phyloP scores from a whole-genome alignment of 345 rosid species.

The Murraya koenigii region DNA sequence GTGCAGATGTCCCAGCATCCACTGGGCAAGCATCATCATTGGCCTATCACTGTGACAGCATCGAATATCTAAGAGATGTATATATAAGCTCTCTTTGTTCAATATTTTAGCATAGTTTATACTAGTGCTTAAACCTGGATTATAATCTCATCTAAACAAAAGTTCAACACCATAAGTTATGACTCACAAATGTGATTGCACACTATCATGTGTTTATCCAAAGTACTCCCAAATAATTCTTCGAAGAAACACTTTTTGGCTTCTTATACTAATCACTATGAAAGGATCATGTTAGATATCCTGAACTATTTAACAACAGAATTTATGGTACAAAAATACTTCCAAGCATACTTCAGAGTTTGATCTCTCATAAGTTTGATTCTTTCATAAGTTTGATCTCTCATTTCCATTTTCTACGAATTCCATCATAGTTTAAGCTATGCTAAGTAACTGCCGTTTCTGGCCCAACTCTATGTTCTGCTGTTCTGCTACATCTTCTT shows the following conservation, averaged over 20 bases:
- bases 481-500: neutral
- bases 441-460: neutral
- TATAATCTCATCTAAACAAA: neutral
- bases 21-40: neutral
- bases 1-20: no score
- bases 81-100: neutral
- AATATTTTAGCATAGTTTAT: neutral
- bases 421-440: neutral
- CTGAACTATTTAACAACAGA: neutral
- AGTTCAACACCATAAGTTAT: neutral
- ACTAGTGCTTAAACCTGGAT: neutral
- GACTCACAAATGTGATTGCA: neutral
- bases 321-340: neutral
- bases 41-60: neutral
- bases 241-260: no score
- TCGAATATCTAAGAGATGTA: neutral
- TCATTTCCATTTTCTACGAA: no score
- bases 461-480: neutral
- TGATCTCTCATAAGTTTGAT: no score
- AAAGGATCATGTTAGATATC: neutral
- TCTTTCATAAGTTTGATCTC: neutral
- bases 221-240: no score
- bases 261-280: no score
- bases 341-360: neutral
- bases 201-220: no score